These are phyloP conservation scores for Candida bentonensis DNA, from an alignment of 805 yeast species.

Conservation along the genomic window DNA sequence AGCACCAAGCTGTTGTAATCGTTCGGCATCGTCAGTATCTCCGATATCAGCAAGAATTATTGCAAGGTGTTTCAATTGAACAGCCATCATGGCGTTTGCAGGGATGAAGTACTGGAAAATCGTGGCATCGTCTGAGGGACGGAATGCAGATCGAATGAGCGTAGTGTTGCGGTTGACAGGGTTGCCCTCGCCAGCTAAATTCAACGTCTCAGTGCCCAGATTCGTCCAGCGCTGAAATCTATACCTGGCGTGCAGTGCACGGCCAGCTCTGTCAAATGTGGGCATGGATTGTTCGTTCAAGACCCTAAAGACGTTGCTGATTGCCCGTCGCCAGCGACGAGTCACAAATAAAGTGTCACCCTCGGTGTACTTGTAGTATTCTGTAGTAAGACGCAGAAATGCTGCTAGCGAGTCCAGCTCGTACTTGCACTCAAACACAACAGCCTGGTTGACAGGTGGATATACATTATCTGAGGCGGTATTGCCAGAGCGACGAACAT, in stretches of 20 bases:
- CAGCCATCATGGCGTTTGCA: slow-evolving; percentile 64
- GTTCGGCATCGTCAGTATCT: slow-evolving; percentile 10
- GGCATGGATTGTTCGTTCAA: slow-evolving; percentile 48
- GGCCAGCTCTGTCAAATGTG: slow-evolving; percentile 31
- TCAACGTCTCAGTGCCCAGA: slow-evolving; percentile 68
- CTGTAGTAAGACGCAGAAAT: slow-evolving; percentile 60
- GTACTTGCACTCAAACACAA: slow-evolving; percentile 80
- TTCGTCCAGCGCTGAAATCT: slow-evolving; percentile 61
- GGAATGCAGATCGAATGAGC: slow-evolving; percentile 63
- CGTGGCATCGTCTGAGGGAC: slow-evolving; percentile 84
- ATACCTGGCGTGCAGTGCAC: slow-evolving; percentile 37
- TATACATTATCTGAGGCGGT: slow-evolving; percentile 37
- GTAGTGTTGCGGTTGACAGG: slow-evolving; percentile 66
- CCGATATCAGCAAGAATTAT: slow-evolving; percentile 13
- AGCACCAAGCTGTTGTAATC: slow-evolving; percentile 21
- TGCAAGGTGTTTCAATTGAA: slow-evolving; percentile 37
- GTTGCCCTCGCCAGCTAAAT: slow-evolving; percentile 67
- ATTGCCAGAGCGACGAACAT: slow-evolving; percentile 6
- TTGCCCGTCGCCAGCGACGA: slow-evolving; percentile 44
- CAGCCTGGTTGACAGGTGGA: slow-evolving; percentile 57
- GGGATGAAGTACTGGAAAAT: slow-evolving; percentile 72
- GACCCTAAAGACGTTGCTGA: slow-evolving; percentile 35
- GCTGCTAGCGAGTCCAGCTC: slow-evolving; percentile 80
- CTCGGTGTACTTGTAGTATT: slow-evolving; percentile 43
- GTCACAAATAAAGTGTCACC: slow-evolving; percentile 26